These are phyloP conservation scores for Zygosaccharomyces gambellarensis DNA, from an alignment of 805 yeast genomes.

Conservation along the genomic window DNA sequence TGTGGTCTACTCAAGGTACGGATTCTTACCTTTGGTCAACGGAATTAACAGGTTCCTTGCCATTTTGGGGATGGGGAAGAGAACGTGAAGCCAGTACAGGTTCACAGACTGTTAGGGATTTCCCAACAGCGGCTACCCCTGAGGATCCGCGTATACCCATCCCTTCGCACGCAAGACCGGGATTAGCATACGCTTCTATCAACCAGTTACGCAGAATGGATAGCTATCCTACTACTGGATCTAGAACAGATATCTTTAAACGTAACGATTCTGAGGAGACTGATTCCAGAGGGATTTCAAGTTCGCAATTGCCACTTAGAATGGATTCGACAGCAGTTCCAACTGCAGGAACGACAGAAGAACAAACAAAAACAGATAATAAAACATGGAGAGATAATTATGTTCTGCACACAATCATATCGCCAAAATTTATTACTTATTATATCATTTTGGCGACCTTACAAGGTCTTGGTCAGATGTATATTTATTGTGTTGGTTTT, in stretches of 20 bases:
- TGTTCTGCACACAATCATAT: conserved; percentile 22
- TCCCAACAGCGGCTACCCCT: background rate
- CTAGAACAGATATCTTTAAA: conserved; percentile 8
- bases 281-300: background rate
- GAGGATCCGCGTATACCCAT: conserved; percentile 1
- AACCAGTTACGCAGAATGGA: conserved; percentile 8
- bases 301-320: background rate
- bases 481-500: conserved; percentile 69
- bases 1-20: conserved; percentile 14
- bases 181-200: conserved; percentile 9
- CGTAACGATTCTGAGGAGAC: conserved; percentile 7
- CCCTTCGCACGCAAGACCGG: conserved; percentile 2
- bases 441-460: conserved; percentile 51
- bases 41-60: conserved; percentile 25
- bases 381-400: conserved; percentile 14
- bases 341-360: background rate
- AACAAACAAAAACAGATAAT: background rate
- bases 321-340: background rate
- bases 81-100: conserved; percentile 9
- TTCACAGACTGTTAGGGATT: background rate
- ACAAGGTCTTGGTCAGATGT: conserved; percentile 66
- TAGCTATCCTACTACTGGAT: conserved; percentile 3
- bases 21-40: conserved; percentile 24
- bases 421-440: conserved; percentile 44
- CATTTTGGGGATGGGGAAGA: conserved; percentile 29